Conservation (phyloP, 305 asterid genomes). For the Solanum chacoense region DNA sequence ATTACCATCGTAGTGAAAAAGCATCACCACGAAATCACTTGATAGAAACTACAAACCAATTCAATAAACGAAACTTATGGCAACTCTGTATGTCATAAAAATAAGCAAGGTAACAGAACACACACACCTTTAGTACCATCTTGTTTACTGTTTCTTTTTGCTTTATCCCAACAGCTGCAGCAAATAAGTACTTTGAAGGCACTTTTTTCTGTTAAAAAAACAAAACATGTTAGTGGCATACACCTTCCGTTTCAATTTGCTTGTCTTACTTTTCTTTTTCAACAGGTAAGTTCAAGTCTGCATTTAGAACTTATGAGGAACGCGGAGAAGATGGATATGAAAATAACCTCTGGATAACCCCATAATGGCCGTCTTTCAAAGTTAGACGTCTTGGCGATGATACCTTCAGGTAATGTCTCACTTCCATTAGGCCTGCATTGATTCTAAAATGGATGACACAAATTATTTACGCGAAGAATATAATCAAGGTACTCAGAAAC, state of each 20-base stretch:
- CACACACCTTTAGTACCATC: slow-evolving; percentile 51
- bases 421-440: slow-evolving; percentile 61
- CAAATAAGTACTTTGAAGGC: slow-evolving; percentile 39
- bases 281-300: neutral
- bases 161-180: slow-evolving; percentile 69
- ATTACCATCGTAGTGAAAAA: slow-evolving; percentile 80
- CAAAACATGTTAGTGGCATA: neutral
- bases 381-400: slow-evolving; percentile 52
- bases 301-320: neutral
- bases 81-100: neutral
- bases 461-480: neutral
- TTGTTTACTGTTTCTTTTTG: slow-evolving; percentile 54
- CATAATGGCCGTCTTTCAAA: slow-evolving; percentile 69
- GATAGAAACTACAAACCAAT: slow-evolving; percentile 47
- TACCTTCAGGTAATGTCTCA: slow-evolving; percentile 59
- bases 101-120: neutral
- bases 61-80: neutral
- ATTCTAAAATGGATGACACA: slow-evolving; percentile 33
- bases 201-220: slow-evolving; percentile 26
- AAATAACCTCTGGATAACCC: slow-evolving; percentile 63
- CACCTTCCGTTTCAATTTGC: neutral
- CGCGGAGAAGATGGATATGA: neutral
- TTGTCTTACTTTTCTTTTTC: neutral
- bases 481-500: neutral
- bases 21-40: slow-evolving; percentile 62